Base-by-base conservation (phyloP, 108 stramenopile genomes). In the Poteriospumella lacustris region DNA sequence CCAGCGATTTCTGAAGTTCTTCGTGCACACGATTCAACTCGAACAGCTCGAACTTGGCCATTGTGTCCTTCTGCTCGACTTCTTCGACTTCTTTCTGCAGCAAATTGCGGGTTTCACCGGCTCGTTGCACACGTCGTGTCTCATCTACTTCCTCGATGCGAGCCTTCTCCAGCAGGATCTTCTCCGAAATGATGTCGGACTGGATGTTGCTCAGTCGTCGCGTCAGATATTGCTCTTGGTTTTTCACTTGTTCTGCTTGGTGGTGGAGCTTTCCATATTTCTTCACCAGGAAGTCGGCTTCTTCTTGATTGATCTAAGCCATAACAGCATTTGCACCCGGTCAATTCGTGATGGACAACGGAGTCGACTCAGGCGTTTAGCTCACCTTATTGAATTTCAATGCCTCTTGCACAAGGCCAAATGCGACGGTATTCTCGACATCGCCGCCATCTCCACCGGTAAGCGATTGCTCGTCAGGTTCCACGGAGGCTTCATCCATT, bases 161-260 rank as follows among this genome's bases (percentile, higher is more conserved):
- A 0, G 64, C 79, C 80, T 87, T 87, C 40, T 87, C 86, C 36
- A 87, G 58, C 24, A 76, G 68, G 43, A 84, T 86, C 43, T 85
- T 67, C 81, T 87, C 86, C 0, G 81, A 80, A 12, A 87, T 68
- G 29, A 84, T 76, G 15, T 87, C 86, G 40, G 24, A 29, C 9
- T 15, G 26, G 26, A 73, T 26, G 15, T 28, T 56, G 12, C 42
- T 73, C 3, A 42, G 12, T 3, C 47, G 43, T 5, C 47, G 12
- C 28, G 70, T 52, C 47, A 73, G 3, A 33, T 56, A 26, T 26
- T 44, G 44, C 12, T 73, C 70, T 34, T 26, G 5, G 5, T 9
- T 5, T 42, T 31, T 24, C 26, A 3, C 28, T 12, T 15, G 24
- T 28, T 29, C 47, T 5, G 24, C 70, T 29, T 15, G 24, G 5